Base-by-base conservation (phyloP, 208 protist species). In the Wallacemonas sp. region DNA sequence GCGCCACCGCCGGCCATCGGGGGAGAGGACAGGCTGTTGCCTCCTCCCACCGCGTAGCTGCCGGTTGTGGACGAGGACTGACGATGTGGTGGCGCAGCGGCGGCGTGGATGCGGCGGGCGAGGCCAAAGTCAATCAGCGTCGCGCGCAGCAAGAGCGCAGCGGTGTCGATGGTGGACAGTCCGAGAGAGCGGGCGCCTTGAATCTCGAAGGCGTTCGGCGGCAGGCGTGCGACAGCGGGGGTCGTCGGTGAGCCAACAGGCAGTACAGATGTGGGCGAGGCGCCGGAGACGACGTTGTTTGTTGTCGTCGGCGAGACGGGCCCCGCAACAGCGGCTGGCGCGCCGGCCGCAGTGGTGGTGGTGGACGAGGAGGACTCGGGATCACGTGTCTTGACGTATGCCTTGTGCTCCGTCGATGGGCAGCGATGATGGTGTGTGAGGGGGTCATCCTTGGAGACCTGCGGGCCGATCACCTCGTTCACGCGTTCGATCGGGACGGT, bases 41-140 rank as follows among this genome's bases (percentile, higher is more conserved):
- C n/a, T n/a, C n/a, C n/a, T n/a, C n/a, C n/a, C n/a, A n/a, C n/a
- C n/a, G n/a, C n/a, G n/a, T n/a, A n/a, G n/a, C n/a, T n/a, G n/a
- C n/a, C n/a, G n/a, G n/a, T n/a, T n/a, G n/a, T n/a, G n/a, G n/a
- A n/a, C n/a, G n/a, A n/a, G n/a, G n/a, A n/a, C n/a, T n/a, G n/a
- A n/a, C n/a, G n/a, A n/a, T n/a, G n/a, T n/a, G 44, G 44, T 12
- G 55, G n/a, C 49, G 11, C 27, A 12, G 27, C 39, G 27, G 19
- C 55, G 21, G 61, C 24, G 33, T 68, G 70, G 23, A 79, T 90
- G 61, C 80, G 80, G 14, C 81, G 81, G 17, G 87, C 77, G 4
- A 93, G 65, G 2, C 87, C 87, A 70, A 93, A 93, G 71, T 93
- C 87, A 67, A 93, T 88, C 12, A 93, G 77, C 17, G 83, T 93